Evolutionary conservation across 768 basidiomycete genomes (phyloP).

Genomic region (Termitomyces sp.): DNA sequence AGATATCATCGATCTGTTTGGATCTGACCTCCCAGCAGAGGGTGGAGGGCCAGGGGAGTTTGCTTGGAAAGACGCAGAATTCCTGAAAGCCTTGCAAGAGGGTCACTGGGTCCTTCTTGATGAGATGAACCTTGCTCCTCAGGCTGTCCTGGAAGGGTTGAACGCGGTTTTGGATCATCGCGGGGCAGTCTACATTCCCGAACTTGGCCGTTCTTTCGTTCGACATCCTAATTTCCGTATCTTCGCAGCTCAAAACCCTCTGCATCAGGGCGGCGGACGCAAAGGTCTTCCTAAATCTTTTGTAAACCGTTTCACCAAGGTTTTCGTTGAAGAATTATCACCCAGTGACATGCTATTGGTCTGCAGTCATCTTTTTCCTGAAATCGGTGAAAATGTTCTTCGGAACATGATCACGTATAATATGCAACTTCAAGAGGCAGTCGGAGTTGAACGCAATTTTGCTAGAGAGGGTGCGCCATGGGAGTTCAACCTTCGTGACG

Average conservation of each 20-base stretch:
- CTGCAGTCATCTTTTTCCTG: conserved; percentile 69
- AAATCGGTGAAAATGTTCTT: conserved; percentile 47
- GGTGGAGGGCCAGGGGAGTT: conserved; percentile 90
- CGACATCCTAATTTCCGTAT: conserved; percentile 94
- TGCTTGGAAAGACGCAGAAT: conserved; percentile 96
- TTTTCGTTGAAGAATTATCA: conserved; percentile 84
- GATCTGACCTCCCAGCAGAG: conserved; percentile 93
- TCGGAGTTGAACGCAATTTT: conserved; percentile 59
- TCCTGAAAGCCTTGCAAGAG: conserved; percentile 87
- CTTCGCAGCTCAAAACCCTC: conserved; percentile 96
- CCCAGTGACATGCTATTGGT: conserved; percentile 73
- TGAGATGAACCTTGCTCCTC: conserved; percentile 98
- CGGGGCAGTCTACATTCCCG: conserved; percentile 91
- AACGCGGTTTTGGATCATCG: conserved; percentile 96
- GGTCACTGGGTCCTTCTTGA: conserved; percentile 98
- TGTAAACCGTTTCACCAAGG: conserved; percentile 97
- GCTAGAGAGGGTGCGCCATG: conserved; percentile 84
- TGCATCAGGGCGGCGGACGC: conserved; percentile 93
- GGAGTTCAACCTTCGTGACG: conserved; percentile 97
- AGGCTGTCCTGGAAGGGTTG: conserved; percentile 93
- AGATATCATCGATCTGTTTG: conserved; percentile 93
- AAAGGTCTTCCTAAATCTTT: conserved; percentile 98
- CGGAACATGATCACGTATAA: conserved; percentile 83
- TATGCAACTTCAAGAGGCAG: conserved; percentile 58
- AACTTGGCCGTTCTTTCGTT: conserved; percentile 82